These are phyloP conservation scores for Wickerhamiella kazuoi DNA, from an alignment of 805 yeast species.

Conservation along the genomic window DNA sequence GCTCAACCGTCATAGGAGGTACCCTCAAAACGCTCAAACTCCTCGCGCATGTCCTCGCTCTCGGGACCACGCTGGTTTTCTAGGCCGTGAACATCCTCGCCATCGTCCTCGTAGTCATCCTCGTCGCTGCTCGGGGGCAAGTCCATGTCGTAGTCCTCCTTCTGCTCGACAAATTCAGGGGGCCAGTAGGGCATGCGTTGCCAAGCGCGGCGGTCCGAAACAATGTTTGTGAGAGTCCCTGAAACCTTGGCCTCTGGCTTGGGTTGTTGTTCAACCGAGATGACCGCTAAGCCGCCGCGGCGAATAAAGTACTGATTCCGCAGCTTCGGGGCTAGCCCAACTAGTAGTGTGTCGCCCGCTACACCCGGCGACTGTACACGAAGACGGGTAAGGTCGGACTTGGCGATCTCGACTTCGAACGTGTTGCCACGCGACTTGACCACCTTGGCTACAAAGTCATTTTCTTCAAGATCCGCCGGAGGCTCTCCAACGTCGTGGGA, in stretches of 20 bases:
- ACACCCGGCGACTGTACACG: slow-evolving; percentile 3
- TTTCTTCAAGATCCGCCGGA: slow-evolving; percentile 15
- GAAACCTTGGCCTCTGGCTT: slow-evolving; percentile 13
- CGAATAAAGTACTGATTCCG: slow-evolving; percentile 21
- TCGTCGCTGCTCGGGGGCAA: slow-evolving; percentile 16
- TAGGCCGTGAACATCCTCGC: slow-evolving; percentile 6
- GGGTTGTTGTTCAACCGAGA: slow-evolving; percentile 10
- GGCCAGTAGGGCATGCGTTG: slow-evolving; percentile 20
- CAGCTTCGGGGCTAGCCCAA: slow-evolving; percentile 20
- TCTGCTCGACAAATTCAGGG: slow-evolving; percentile 15
- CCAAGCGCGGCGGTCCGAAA: slow-evolving; percentile 20
- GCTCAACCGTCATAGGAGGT: background rate
- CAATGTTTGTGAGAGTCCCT: slow-evolving; percentile 22
- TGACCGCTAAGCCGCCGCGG: slow-evolving; percentile 21
- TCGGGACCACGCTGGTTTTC: background rate
- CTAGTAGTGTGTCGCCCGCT: slow-evolving; percentile 11
- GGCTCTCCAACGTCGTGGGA: slow-evolving; percentile 15
- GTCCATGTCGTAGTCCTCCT: slow-evolving; percentile 11
- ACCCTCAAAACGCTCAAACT: background rate
- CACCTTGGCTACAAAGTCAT: slow-evolving; percentile 19
- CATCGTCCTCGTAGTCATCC: slow-evolving; percentile 12
- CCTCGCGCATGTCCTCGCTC: background rate
- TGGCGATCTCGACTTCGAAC: slow-evolving; percentile 19
- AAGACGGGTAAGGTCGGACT: slow-evolving; percentile 7
- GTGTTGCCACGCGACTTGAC: slow-evolving; percentile 19